Conservation (phyloP, 345 rosid species). For the Stellera chamaejasme region DNA sequence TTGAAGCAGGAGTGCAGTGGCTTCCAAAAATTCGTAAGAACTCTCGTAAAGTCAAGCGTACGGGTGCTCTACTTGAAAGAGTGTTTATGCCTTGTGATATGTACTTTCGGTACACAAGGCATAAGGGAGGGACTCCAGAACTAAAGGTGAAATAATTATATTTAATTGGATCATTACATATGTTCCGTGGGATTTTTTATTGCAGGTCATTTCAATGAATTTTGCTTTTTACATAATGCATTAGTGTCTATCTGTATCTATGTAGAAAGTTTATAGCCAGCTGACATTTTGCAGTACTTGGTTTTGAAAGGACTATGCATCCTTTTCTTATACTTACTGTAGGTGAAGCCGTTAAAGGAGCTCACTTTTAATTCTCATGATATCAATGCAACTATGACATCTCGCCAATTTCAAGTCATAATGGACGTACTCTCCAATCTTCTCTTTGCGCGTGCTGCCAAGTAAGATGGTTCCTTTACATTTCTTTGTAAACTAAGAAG, state of each 20-base stretch:
- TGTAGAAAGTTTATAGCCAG: neutral
- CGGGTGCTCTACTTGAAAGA: constrained; percentile 91
- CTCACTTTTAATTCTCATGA: constrained; percentile 70
- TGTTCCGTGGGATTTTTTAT: constrained; percentile 6
- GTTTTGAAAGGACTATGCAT: neutral
- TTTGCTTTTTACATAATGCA: neutral
- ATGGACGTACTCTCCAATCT: constrained; percentile 82
- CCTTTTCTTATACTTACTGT: constrained; percentile 17
- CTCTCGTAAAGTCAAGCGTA: constrained; percentile 87
- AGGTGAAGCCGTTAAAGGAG: constrained; percentile 94
- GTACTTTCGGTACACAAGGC: constrained; percentile 86
- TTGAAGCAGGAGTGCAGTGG: constrained; percentile 97
- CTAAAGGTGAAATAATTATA: constrained; percentile 38
- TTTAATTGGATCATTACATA: neutral
- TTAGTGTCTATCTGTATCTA: neutral
- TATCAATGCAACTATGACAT: constrained; percentile 83
- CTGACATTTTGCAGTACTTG: neutral
- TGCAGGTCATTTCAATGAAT: neutral
- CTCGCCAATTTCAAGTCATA: constrained; percentile 93
- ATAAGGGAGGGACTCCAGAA: constrained; percentile 91
- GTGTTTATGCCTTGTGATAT: constrained; percentile 96
- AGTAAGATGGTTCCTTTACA: constrained; percentile 37
- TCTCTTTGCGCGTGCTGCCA: constrained; percentile 79
- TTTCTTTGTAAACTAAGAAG: neutral
- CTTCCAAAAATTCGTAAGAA: constrained; percentile 73